A percentile compares a stretch with the other conserved stretches of the same genome.
phyloP scores from a whole-genome alignment of 345 rosid species.

The Chamaenerion angustifolium region DNA sequence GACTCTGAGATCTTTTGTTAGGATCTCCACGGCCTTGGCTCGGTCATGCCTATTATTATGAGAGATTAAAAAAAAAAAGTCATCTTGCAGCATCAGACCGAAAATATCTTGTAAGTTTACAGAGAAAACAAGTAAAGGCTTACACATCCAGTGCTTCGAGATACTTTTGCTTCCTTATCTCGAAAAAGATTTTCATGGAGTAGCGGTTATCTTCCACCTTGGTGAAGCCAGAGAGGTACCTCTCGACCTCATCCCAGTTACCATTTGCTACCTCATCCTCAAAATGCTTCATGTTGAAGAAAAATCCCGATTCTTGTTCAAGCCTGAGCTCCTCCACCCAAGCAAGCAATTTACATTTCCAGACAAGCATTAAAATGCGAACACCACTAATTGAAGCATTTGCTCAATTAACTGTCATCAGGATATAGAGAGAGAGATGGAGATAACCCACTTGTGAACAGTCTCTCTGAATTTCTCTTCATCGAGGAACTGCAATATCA shows the following conservation, averaged over 20 bases:
- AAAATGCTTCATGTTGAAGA: conserved; percentile 54
- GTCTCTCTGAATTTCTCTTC: conserved; percentile 80
- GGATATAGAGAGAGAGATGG: too few relatives aligned
- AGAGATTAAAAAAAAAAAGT: too few relatives aligned
- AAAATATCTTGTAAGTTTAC: too few relatives aligned
- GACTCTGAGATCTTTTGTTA: conserved; percentile 70
- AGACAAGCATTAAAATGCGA: too few relatives aligned
- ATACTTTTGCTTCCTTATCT: conserved; percentile 83
- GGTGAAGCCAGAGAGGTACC: conserved; percentile 48
- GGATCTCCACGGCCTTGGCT: conserved; percentile 71
- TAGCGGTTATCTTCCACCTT: conserved; percentile 60
- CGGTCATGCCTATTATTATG: conserved; percentile 45
- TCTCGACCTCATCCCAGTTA: conserved; percentile 68
- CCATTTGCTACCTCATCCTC: conserved; percentile 64
- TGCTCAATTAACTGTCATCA: too few relatives aligned
- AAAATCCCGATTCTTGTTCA: conserved; percentile 60
- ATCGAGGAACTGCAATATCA: conserved; percentile 77
- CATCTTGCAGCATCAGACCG: too few relatives aligned
- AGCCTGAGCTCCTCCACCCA: conserved; percentile 24
- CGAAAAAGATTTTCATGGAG: conserved; percentile 85
- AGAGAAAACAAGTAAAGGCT: not conserved
- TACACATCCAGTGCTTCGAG: conserved; percentile 82
- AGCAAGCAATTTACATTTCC: too few relatives aligned
- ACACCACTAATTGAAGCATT: too few relatives aligned
- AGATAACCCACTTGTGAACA: conserved; percentile 42